These are phyloP conservation scores for Alternaria arborescens DNA, from an alignment of 2,329 filamentous ascomycete genomes.

Conservation along the genomic window DNA sequence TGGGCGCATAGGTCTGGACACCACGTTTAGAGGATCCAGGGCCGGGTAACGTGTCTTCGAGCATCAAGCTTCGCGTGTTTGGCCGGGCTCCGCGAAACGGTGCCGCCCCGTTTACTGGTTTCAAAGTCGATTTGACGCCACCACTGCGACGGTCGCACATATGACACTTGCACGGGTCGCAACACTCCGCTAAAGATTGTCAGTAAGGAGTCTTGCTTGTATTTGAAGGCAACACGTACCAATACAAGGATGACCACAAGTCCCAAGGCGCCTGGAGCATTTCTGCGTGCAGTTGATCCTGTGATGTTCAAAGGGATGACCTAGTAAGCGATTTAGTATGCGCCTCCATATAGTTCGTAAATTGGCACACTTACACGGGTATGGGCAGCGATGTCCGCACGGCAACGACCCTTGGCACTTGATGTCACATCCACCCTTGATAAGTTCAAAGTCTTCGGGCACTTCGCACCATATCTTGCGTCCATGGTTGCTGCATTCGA, in stretches of 20 bases:
- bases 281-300: slow-evolving; percentile 46
- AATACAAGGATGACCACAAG: slow-evolving; percentile 44
- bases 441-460: slow-evolving; percentile 37
- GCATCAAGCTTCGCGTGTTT: slow-evolving; percentile 5
- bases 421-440: slow-evolving; percentile 44
- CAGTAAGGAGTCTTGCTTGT: not conserved
- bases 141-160: slow-evolving; percentile 36
- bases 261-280: slow-evolving; percentile 29
- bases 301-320: slow-evolving; percentile 32
- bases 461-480: slow-evolving; percentile 60
- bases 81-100: slow-evolving; percentile 5
- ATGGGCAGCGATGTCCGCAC: slow-evolving; percentile 46
- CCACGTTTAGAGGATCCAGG: not conserved
- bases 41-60: slow-evolving; percentile 12
- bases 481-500: slow-evolving; percentile 70
- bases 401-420: slow-evolving; percentile 40
- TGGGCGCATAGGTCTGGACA: not conserved
- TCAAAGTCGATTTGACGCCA: slow-evolving; percentile 39
- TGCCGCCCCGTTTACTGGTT: slow-evolving; percentile 18
- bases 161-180: slow-evolving; percentile 41
- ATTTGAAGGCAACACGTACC: slow-evolving; percentile 14
- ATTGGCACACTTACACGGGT: slow-evolving; percentile 35
- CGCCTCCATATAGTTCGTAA: not conserved
- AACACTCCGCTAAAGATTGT: slow-evolving; percentile 30
- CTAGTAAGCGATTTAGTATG: not conserved